A percentile compares a stretch with the other conserved stretches of the same genome.
Evolutionary conservation across 2,329 filamentous ascomycete genomes (phyloP).

Genomic region (Bipolaris zeicola): DNA sequence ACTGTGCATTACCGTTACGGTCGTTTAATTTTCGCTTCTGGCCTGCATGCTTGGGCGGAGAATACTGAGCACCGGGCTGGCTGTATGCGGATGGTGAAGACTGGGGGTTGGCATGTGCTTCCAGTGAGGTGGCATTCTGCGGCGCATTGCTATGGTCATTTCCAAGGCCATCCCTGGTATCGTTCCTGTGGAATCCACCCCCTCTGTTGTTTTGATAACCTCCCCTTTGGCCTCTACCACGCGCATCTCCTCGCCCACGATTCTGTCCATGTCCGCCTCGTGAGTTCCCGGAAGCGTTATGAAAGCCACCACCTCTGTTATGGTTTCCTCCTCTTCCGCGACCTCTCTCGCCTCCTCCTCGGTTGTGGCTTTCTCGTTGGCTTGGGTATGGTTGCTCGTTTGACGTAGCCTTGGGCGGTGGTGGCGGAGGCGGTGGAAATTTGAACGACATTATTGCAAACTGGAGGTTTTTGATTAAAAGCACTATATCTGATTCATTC

Average conservation of each 20-base stretch:
- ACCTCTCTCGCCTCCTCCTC: constrained; percentile 37
- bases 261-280: constrained; percentile 27
- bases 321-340: constrained; percentile 29
- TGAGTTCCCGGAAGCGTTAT: constrained; percentile 11
- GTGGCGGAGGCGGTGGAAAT: constrained; percentile 57
- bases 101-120: constrained; percentile 23
- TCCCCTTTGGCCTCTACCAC: constrained; percentile 27
- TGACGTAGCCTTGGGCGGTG: constrained; percentile 42
- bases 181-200: constrained; percentile 15
- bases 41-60: constrained; percentile 27
- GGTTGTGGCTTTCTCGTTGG: constrained; percentile 35
- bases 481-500: neutral
- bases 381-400: constrained; percentile 34
- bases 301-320: constrained; percentile 26
- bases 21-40: constrained; percentile 40
- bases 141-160: constrained; percentile 13
- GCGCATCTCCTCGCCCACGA: constrained; percentile 20
- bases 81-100: constrained; percentile 7
- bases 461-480: neutral
- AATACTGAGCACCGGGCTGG: constrained; percentile 18
- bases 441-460: constrained; percentile 44
- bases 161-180: constrained; percentile 6
- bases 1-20: constrained; percentile 15
- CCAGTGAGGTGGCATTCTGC: neutral
- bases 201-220: constrained; percentile 26